These are phyloP conservation scores for Diplodia scrobiculata DNA, from an alignment of 2,329 filamentous ascomycete species.

Conservation along the genomic window DNA sequence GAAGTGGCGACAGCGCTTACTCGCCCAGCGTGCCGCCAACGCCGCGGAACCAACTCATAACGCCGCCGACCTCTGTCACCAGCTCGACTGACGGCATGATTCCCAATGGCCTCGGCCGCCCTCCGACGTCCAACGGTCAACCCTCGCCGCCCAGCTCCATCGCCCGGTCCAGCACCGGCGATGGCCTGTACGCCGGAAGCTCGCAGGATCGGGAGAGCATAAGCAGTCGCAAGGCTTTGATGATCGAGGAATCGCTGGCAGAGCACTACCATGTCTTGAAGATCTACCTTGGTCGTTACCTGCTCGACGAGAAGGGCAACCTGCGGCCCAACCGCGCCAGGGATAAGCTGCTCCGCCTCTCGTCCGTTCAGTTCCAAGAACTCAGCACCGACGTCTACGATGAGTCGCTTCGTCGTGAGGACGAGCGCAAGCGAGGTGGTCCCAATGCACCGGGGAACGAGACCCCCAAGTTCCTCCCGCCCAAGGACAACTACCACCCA, in stretches of 20 bases:
- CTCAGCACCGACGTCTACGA: conserved; percentile 97
- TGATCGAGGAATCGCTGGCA: conserved; percentile 69
- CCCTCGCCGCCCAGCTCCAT: conserved; percentile 88
- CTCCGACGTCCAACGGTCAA: conserved; percentile 46
- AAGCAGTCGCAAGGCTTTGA: conserved; percentile 61
- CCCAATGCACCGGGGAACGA: conserved; percentile 52
- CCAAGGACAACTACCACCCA: conserved; percentile 89
- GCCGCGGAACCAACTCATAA: conserved; percentile 38
- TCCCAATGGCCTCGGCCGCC: conserved; percentile 57
- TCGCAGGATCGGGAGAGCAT: conserved; percentile 57
- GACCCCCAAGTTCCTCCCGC: conserved; percentile 66
- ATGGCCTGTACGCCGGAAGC: conserved; percentile 60
- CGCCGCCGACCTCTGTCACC: conserved; percentile 44
- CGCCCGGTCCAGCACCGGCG: conserved; percentile 80
- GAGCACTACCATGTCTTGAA: conserved; percentile 83
- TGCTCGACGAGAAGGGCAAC: conserved; percentile 73
- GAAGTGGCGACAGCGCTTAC: conserved; percentile 43
- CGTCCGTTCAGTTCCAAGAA: conserved; percentile 92
- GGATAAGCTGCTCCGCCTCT: conserved; percentile 89
- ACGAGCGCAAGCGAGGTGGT: conserved; percentile 54
- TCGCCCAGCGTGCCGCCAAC: conserved; percentile 42
- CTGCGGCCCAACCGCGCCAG: conserved; percentile 82
- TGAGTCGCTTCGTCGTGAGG: conserved; percentile 84
- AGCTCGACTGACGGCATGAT: conserved; percentile 47
- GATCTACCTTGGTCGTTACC: conserved; percentile 69